phyloP scores from a whole-genome alignment of 495 filamentous ascomycete species.

The Aspergillus sclerotiicarbonarius region DNA sequence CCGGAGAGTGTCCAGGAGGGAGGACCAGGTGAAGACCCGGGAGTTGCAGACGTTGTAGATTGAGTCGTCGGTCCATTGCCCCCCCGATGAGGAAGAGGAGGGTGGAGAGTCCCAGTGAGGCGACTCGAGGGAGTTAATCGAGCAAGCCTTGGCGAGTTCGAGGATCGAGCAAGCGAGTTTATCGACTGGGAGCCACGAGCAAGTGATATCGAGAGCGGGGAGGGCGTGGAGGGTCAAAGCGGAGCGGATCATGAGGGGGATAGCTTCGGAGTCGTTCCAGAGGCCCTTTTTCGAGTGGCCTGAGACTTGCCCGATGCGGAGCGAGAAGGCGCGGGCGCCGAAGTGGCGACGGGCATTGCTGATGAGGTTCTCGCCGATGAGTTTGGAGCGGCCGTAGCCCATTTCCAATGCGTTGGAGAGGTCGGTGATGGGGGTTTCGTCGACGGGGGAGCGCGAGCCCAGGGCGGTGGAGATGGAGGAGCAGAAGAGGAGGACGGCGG shows the following conservation, averaged over 20 bases:
- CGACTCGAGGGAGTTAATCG: not conserved
- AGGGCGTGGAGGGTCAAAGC: conserved; percentile 47
- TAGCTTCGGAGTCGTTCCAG: conserved; percentile 60
- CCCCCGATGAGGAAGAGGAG: too few species aligned
- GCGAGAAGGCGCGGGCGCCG: conserved; percentile 42
- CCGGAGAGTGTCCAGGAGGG: conserved; percentile 46
- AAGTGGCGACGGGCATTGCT: conserved; percentile 33
- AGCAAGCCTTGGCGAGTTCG: conserved; percentile 42
- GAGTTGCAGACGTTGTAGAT: conserved; percentile 57
- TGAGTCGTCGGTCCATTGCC: conserved; percentile 19
- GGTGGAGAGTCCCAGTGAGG: not conserved
- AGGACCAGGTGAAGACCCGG: conserved; percentile 49
- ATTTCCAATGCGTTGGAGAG: conserved; percentile 42
- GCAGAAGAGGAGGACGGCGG: conserved; percentile 51
- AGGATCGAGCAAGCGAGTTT: conserved; percentile 45
- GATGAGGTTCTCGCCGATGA: conserved; percentile 53
- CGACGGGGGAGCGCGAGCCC: conserved; percentile 30
- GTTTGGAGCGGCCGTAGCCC: conserved; percentile 60
- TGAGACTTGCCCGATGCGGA: conserved; percentile 62
- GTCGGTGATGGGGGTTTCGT: conserved; percentile 40
- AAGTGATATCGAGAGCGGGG: conserved; percentile 44
- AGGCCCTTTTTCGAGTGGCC: conserved; percentile 49
- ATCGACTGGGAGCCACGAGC: conserved; percentile 59
- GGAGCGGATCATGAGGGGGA: conserved; percentile 56
- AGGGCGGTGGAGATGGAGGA: conserved; percentile 53